Conservation (phyloP, 176 grass and related monocot genomes). For the Hyparrhenia diplandra region DNA sequence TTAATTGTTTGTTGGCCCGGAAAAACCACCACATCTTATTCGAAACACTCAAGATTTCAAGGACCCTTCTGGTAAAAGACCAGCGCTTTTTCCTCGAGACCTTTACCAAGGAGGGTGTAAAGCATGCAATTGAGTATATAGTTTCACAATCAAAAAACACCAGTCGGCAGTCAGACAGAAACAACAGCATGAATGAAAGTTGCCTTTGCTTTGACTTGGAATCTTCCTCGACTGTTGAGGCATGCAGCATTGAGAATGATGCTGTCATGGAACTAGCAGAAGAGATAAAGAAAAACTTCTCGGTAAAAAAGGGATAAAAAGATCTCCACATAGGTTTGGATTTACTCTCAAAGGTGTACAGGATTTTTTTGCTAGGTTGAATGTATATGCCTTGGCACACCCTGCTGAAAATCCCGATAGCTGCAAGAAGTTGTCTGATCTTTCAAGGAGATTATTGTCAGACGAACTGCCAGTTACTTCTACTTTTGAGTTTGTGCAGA, state of each 20-base stretch:
- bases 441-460: slow-evolving; percentile 34
- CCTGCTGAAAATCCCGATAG: slow-evolving; percentile 23
- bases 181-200: slow-evolving; percentile 16
- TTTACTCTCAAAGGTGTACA: slow-evolving; percentile 22
- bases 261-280: slow-evolving; percentile 40
- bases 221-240: background rate
- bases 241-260: slow-evolving; percentile 45
- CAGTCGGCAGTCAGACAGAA: background rate
- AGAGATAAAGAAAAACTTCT: slow-evolving; percentile 38
- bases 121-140: slow-evolving; percentile 44
- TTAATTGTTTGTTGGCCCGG: slow-evolving; percentile 39
- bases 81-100: slow-evolving; percentile 37
- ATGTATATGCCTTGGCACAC: slow-evolving; percentile 18
- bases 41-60: slow-evolving; percentile 39
- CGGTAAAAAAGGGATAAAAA: slow-evolving; percentile 20
- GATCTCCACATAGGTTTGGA: slow-evolving; percentile 16
- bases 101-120: slow-evolving; percentile 60
- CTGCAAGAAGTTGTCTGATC: slow-evolving; percentile 35
- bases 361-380: slow-evolving; percentile 28
- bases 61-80: slow-evolving; percentile 44
- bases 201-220: slow-evolving; percentile 47
- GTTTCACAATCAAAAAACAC: slow-evolving; percentile 23
- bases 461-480: slow-evolving; percentile 45
- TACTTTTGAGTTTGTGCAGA: slow-evolving; percentile 55
- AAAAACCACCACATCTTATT: slow-evolving; percentile 51